Evolutionary conservation across 2,329 filamentous ascomycete species (phyloP), one percentile per base, ranked within the genome.

Genomic region (Parastagonospora avenae): DNA sequence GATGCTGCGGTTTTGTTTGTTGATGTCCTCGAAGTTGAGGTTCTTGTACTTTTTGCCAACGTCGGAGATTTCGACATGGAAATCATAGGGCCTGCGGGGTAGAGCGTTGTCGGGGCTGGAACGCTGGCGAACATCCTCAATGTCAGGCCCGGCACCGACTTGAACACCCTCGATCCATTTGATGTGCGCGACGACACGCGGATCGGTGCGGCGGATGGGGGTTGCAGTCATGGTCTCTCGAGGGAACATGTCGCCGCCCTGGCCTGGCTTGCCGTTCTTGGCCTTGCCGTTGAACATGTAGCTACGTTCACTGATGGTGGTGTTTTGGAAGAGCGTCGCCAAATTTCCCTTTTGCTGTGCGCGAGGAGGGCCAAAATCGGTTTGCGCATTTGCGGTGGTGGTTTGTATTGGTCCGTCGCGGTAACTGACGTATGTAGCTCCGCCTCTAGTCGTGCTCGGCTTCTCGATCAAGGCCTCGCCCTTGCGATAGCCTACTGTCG

Each of bases 361-460:
- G 12, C 55, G 59, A 29, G 60, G 57, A 27, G 56, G 57, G 24
- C 55, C 60, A 12, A 59, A 59, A 4, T 60, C 55, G 19, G 61
- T 55, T 30, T 56, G 60, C 4, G 50, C 48, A n/a, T 50, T 55
- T 4, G 55, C 48, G 15, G 60, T 58, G 11, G 58, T 54, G 4
- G 52, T 57, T 11, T 56, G 41, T 9, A 65, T 57, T 16, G 65
- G 64, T 2, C 66, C 66, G 46, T 91, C 86, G 39, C 90, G 86
- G 65, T 93, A 97, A 0, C 90, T 93, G 70, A 89, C 90, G 77
- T 97, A 97, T 2, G 82, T 77, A 5, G 92, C 91, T 9, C 92
- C 92, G 70, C 87, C 87, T n/a, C 92, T 85, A 10, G 92, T 96
- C 36, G 92, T 77, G 45, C 84, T 87, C 8, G 92, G 76, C 28